Conservation (phyloP, 495 filamentous ascomycete species). For the Xylaria telfairii region DNA sequence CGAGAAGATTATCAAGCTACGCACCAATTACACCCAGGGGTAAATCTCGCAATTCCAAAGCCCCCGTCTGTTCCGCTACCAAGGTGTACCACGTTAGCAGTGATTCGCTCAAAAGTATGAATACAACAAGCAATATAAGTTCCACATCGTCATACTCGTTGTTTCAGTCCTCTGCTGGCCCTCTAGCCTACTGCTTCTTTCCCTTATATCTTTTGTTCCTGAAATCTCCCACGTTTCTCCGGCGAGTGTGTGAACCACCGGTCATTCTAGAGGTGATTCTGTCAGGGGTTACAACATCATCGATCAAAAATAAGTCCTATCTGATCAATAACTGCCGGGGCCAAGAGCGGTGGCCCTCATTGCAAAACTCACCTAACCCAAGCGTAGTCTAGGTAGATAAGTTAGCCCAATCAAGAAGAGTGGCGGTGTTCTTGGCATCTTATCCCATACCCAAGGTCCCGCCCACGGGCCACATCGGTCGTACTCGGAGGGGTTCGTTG, state of each 20-base stretch:
- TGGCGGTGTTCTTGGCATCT: not conserved
- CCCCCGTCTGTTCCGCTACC: not conserved
- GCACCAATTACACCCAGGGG: too few relatives aligned
- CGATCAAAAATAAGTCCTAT: too few relatives aligned
- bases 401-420: not conserved
- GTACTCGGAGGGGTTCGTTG: too few relatives aligned
- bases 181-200: too few relatives aligned
- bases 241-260: too few relatives aligned
- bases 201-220: too few relatives aligned
- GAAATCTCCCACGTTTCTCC: too few relatives aligned
- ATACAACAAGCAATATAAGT: not conserved
- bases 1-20: too few relatives aligned
- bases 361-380: constrained; percentile 2
- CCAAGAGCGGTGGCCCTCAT: not conserved
- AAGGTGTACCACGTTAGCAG: too few relatives aligned
- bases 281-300: too few relatives aligned
- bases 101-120: too few relatives aligned
- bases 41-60: not conserved
- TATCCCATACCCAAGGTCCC: not conserved
- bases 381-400: not conserved
- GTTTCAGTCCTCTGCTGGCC: not conserved
- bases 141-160: not conserved
- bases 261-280: too few relatives aligned
- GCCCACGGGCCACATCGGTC: not conserved
- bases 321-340: not conserved